A percentile compares a stretch with the other conserved stretches of the same genome.
Evolutionary conservation across 768 basidiomycete species (phyloP).

Genomic region (Lepiota brunneoincarnata): DNA sequence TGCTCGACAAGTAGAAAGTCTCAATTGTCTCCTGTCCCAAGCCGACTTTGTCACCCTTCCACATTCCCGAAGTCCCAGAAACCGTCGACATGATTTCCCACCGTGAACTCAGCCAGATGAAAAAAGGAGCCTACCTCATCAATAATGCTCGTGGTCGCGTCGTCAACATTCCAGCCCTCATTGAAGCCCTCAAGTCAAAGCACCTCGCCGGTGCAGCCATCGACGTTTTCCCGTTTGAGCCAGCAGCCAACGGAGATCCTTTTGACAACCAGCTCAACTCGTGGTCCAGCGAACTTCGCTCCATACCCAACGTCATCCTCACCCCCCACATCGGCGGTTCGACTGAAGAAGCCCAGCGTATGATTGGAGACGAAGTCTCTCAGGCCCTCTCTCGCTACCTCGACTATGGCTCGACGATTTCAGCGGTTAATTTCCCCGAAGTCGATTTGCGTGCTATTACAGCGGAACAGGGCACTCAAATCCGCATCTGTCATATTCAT

Average conservation of each 20-base stretch:
- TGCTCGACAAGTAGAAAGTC: constrained; percentile 84
- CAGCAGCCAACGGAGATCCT: constrained; percentile 83
- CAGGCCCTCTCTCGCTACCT: constrained; percentile 84
- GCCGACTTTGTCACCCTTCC: constrained; percentile 95
- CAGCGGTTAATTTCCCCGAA: constrained; percentile 98
- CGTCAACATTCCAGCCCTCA: constrained; percentile 90
- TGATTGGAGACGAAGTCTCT: constrained; percentile 96
- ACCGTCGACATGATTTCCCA: constrained; percentile 91
- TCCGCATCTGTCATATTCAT: constrained; percentile 95
- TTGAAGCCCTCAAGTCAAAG: constrained; percentile 76
- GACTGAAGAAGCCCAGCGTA: constrained; percentile 96
- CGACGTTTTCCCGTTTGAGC: constrained; percentile 95
- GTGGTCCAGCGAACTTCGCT: constrained; percentile 76
- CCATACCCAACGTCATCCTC: constrained; percentile 87
- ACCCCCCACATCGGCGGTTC: constrained; percentile 99
- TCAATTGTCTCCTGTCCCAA: constrained; percentile 67
- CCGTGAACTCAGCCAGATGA: constrained; percentile 84
- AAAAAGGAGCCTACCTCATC: constrained; percentile 91
- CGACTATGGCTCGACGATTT: constrained; percentile 85
- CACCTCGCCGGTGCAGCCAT: constrained; percentile 87
- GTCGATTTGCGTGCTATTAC: constrained; percentile 93
- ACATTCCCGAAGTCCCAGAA: constrained; percentile 95
- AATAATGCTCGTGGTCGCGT: constrained; percentile 97
- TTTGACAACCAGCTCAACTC: constrained; percentile 89
- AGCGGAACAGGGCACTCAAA: constrained; percentile 72